These are phyloP conservation scores for Rutstroemia sp. DNA, from an alignment of 2,329 filamentous ascomycete genomes.

Conservation along the genomic window DNA sequence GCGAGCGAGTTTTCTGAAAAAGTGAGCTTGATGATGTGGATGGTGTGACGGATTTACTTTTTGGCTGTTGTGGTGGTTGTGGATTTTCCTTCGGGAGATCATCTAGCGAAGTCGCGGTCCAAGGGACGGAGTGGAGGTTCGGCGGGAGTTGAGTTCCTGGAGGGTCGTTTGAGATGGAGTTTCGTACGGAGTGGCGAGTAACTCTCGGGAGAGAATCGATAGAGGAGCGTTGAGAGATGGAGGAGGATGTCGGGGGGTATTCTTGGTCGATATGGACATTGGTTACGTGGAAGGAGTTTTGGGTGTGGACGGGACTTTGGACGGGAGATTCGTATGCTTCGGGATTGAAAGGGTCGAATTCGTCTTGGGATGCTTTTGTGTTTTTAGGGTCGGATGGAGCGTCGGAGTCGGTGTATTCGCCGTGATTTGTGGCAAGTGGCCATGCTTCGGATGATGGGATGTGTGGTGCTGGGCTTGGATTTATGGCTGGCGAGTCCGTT, in stretches of 20 bases:
- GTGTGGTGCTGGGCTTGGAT: constrained; percentile 7
- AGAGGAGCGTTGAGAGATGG: not conserved
- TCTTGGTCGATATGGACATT: constrained; percentile 5
- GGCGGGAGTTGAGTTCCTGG: not conserved
- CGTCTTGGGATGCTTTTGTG: not conserved
- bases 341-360: constrained; percentile 19
- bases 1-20: constrained; percentile 23
- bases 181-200: not conserved
- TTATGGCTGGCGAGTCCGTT: not conserved
- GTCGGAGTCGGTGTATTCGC: too few species aligned
- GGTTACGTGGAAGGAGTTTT: not conserved
- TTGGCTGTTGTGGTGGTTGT: not conserved
- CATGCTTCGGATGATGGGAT: constrained; percentile 1
- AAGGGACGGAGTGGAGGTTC: not conserved
- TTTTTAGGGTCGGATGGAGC: too few species aligned
- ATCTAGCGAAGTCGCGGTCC: not conserved
- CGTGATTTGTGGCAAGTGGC: not conserved
- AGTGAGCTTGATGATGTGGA: constrained; percentile 15
- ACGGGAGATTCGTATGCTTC: constrained; percentile 13
- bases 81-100: not conserved
- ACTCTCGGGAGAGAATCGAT: not conserved
- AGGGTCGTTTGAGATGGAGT: not conserved
- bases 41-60: constrained; percentile 1
- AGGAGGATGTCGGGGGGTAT: not conserved
- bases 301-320: not conserved